phyloP scores from a whole-genome alignment of 768 basidiomycete genomes.

The Tylopilus balloui region DNA sequence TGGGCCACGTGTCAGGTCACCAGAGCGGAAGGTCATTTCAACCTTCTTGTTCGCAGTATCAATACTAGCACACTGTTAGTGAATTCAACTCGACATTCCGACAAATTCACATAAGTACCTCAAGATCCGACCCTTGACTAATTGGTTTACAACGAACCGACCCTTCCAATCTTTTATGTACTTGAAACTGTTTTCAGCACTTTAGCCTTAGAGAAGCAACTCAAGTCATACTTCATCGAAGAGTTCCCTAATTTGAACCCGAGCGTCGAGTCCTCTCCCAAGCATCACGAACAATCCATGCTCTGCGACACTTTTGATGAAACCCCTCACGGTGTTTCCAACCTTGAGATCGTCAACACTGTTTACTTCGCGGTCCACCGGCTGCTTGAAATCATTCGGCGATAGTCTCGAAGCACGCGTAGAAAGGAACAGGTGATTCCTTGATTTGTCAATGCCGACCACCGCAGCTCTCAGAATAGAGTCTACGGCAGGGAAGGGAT shows the following conservation, averaged over 20 bases:
- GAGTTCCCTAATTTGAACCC: constrained; percentile 89
- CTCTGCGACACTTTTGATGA: constrained; percentile 82
- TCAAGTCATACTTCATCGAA: constrained; percentile 66
- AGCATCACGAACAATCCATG: constrained; percentile 88
- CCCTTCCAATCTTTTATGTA: constrained; percentile 95
- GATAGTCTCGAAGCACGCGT: constrained; percentile 69
- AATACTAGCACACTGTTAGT: constrained; percentile 45
- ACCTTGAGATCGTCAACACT: constrained; percentile 56
- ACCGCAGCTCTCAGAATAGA: constrained; percentile 69
- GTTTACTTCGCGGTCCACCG: constrained; percentile 69
- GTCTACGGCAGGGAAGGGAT: constrained; percentile 56
- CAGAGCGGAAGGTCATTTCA: constrained; percentile 85
- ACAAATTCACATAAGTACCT: constrained; percentile 47
- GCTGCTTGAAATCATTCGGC: constrained; percentile 42
- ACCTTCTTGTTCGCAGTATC: constrained; percentile 69
- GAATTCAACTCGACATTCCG: not conserved
- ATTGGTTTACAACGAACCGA: constrained; percentile 70
- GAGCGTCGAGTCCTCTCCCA: constrained; percentile 79
- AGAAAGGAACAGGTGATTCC: constrained; percentile 72
- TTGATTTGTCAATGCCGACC: constrained; percentile 59
- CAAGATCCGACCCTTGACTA: constrained; percentile 83
- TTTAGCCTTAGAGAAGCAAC: not conserved
- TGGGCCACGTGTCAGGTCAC: constrained; percentile 42
- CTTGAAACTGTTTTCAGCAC: constrained; percentile 37
- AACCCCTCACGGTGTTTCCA: constrained; percentile 79